phyloP scores from a whole-genome alignment of 1,284 basidiomycete species.

The Ustilago curta region DNA sequence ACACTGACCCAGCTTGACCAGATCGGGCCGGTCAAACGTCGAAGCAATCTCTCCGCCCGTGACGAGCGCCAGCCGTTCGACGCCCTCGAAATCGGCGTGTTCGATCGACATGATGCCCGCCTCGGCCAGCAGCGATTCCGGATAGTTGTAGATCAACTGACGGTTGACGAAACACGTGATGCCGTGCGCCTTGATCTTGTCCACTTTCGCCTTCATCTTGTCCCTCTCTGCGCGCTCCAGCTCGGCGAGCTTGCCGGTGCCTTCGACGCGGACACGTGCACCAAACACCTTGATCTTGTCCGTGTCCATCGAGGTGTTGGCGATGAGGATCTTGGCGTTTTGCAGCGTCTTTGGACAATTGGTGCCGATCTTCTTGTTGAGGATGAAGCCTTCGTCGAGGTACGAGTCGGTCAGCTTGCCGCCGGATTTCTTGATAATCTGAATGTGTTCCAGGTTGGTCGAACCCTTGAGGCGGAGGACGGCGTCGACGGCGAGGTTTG shows the following conservation, averaged over 20 bases:
- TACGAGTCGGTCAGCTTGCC: constrained; percentile 99
- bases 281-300: constrained; percentile 99
- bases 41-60: constrained; percentile 98
- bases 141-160: constrained; percentile 99
- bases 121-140: constrained; percentile 91
- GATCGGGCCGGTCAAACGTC: constrained; percentile 93
- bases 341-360: constrained; percentile 95
- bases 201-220: constrained; percentile 99
- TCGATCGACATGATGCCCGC: constrained; percentile 96
- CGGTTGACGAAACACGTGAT: constrained; percentile 99
- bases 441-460: constrained; percentile 97
- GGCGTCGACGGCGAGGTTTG: constrained; percentile 96
- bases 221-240: constrained; percentile 97
- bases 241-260: constrained; percentile 95
- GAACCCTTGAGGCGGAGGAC: constrained; percentile 94
- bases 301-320: constrained; percentile 99
- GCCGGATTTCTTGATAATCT: constrained; percentile 99
- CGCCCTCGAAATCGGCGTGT: constrained; percentile 99
- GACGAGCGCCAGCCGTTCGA: constrained; percentile 93
- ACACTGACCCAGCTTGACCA: constrained; percentile 92
- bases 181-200: constrained; percentile 91
- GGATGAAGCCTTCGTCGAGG: constrained; percentile 98
- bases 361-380: constrained; percentile 94
- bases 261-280: constrained; percentile 92
- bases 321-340: constrained; percentile 95